Evolutionary conservation across 768 basidiomycete genomes (phyloP), one percentile per base, ranked within the genome.

Genomic region (Pulveroboletus sp.): DNA sequence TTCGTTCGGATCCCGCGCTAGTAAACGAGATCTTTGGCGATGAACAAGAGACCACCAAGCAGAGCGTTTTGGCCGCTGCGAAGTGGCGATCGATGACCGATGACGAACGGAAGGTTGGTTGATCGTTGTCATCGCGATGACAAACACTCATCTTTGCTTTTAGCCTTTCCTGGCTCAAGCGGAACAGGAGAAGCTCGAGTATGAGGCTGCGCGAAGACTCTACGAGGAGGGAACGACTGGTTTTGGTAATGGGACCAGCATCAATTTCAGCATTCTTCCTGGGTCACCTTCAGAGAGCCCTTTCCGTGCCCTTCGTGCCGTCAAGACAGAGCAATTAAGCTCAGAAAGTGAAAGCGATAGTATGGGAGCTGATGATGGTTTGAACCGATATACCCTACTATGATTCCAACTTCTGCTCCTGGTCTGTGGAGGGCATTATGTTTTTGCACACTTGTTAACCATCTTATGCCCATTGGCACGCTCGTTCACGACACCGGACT

Each of bases 51-150:
- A 93, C 93, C 9, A 94, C 93, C 46, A 90, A 89, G 69, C 93
- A 96, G 74, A 93, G 90, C 69, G 89, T 93, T 4, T 73, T 94
- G 40, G 93, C 93, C 50, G 93, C 93, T 42, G 87, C 86, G 48
- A 86, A 87, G 69, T 97, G 93, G 93, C 79, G 93, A 53, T 85
- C 83, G 35, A 89, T 97, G 86, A 85, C 86, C 26, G 90, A 93
- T 69, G 91, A 86, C 39, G 92, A 97, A 71, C 84, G 93, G 63
- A 90, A 89, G 81, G 93, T 93, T 64, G 40, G 76, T 63, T 23
- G 53, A 43, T 38, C 32, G 20, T 44, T 20, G 3, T n/a, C n/a
- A 17, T 40, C 26, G 49, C 34, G 12, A 52, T 29, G 39, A 52
- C 37, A n/a, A 34, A 38, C 44, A 27, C 55, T 61, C 20, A 67